These are phyloP conservation scores for Gossypium herbaceum DNA, from an alignment of 345 rosid genomes.

Conservation along the genomic window DNA sequence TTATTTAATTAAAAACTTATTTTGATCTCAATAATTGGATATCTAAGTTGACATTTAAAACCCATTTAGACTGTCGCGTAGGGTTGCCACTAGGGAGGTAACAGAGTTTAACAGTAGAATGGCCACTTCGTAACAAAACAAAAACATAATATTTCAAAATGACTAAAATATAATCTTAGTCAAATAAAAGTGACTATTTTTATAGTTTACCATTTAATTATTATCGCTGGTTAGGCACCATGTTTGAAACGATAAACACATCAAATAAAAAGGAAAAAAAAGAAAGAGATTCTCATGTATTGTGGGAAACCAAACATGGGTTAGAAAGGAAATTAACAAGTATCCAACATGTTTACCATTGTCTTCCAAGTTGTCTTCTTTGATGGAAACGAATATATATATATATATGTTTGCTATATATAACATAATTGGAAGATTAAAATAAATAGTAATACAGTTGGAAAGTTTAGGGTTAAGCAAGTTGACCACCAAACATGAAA, in stretches of 20 bases:
- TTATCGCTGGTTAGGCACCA: not conserved
- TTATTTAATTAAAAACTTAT: no score
- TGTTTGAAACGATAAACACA: not conserved
- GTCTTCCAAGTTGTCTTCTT: conserved; percentile 29
- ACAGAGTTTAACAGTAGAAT: no score
- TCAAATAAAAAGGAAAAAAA: not conserved
- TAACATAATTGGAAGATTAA: conserved; percentile 14
- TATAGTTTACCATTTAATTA: no score
- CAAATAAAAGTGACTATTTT: no score
- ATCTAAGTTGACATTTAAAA: no score
- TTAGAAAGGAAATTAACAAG: conserved; percentile 16
- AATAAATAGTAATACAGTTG: conserved; percentile 28
- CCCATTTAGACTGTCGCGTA: no score
- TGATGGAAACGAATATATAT: conserved; percentile 21
- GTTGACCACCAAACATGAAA: conserved; percentile 32
- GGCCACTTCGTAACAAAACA: no score
- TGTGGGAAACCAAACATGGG: conserved; percentile 20
- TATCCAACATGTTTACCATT: conserved; percentile 35
- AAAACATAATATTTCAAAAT: no score
- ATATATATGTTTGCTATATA: no score
- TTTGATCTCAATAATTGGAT: no score
- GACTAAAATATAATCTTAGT: no score
- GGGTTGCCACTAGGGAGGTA: no score
- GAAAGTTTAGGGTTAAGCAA: conserved; percentile 19
- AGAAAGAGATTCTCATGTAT: not conserved